phyloP scores from a whole-genome alignment of 202 grass and related monocot species.

The Brachypodium distachyon region DNA sequence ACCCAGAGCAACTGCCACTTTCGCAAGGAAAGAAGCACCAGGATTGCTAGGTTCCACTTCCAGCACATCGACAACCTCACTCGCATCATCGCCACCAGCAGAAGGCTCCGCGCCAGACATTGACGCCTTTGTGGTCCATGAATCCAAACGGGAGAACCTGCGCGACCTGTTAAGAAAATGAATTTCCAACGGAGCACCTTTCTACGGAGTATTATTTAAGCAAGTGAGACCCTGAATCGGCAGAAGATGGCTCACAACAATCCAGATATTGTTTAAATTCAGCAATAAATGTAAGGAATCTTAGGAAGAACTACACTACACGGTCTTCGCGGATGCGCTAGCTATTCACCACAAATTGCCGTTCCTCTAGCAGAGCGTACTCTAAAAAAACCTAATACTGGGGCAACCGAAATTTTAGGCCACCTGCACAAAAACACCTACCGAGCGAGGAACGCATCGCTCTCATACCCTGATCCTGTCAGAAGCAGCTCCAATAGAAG shows the following conservation, averaged over 20 bases:
- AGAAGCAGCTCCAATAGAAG: neutral
- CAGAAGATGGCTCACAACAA: neutral
- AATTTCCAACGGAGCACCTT: neutral
- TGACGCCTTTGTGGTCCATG: constrained; percentile 13
- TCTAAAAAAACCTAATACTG: too few relatives aligned
- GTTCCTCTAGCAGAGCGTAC: neutral
- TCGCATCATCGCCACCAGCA: constrained; percentile 25
- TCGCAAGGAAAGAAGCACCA: constrained; percentile 44
- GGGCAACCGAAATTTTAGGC: neutral
- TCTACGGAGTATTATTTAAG: too few relatives aligned
- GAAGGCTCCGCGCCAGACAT: constrained; percentile 34
- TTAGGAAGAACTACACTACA: neutral
- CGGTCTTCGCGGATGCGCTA: neutral
- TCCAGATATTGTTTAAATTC: neutral
- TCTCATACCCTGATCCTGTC: neutral
- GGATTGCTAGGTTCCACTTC: constrained; percentile 25
- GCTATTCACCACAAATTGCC: neutral
- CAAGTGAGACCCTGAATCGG: neutral
- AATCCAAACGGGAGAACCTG: constrained; percentile 14
- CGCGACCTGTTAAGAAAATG: neutral
- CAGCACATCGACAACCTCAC: constrained; percentile 31
- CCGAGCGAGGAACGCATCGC: neutral
- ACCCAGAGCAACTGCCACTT: constrained; percentile 58
- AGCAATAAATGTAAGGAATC: neutral
- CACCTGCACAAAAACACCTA: neutral